A percentile compares a stretch with the other conserved stretches of the same genome.
Evolutionary conservation across 805 yeast genomes (phyloP).

Genomic region (Cyberlindnera mrakii): DNA sequence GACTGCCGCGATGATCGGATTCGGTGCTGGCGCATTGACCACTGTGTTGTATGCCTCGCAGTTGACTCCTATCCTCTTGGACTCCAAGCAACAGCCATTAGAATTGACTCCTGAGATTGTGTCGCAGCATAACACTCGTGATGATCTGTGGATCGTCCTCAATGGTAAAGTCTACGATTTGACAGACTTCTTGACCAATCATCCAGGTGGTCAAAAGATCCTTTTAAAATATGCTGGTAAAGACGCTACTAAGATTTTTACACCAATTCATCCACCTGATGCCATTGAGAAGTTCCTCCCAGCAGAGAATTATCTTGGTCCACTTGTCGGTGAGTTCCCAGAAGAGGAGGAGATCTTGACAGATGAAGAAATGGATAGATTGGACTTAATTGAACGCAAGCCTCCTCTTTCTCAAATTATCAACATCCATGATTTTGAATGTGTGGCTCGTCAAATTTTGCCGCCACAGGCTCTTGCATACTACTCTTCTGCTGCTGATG

Average conservation of each 20-base stretch:
- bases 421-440: slow-evolving; percentile 83
- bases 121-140: slow-evolving; percentile 34
- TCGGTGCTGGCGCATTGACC: not conserved
- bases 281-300: slow-evolving; percentile 61
- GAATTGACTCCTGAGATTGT: slow-evolving; percentile 22
- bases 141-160: slow-evolving; percentile 79
- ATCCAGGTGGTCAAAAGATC: slow-evolving; percentile 78
- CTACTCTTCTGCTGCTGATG: slow-evolving; percentile 88
- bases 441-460: slow-evolving; percentile 74
- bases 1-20: not conserved
- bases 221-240: slow-evolving; percentile 76
- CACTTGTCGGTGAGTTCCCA: slow-evolving; percentile 32
- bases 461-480: slow-evolving; percentile 86
- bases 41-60: not conserved
- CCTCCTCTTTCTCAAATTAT: slow-evolving; percentile 69
- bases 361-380: slow-evolving; percentile 36
- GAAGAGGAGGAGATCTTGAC: slow-evolving; percentile 29
- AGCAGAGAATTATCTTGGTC: slow-evolving; percentile 57
- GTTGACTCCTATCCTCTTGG: not conserved
- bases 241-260: slow-evolving; percentile 78
- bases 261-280: slow-evolving; percentile 89
- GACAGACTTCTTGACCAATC: slow-evolving; percentile 58
- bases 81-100: not conserved
- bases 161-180: slow-evolving; percentile 70
- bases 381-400: slow-evolving; percentile 38